Conservation (phyloP, 177 flowering plant species). For the Telopea speciosissima region DNA sequence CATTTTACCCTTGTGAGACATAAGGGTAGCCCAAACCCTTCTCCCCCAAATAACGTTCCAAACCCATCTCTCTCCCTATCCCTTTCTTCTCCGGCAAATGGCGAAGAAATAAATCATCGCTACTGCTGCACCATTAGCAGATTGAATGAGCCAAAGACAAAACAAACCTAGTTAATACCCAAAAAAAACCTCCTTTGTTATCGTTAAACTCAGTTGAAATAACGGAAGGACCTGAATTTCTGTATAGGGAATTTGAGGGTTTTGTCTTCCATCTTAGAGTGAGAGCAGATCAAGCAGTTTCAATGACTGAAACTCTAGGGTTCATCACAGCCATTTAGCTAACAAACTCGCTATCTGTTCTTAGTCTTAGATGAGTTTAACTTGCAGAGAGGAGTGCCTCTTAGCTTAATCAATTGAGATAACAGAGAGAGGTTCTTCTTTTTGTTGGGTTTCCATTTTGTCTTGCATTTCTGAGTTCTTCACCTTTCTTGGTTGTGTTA, state of each 20-base stretch:
- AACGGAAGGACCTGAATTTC: not conserved
- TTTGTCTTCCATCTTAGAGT: not conserved
- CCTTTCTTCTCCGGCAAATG: too few species aligned
- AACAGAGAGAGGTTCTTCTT: not conserved
- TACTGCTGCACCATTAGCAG: slow-evolving; percentile 55
- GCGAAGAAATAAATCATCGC: too few species aligned
- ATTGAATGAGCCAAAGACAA: slow-evolving; percentile 19
- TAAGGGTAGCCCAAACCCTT: too few species aligned
- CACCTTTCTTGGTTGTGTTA: too few species aligned
- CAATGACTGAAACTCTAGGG: not conserved
- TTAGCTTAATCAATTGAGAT: not conserved
- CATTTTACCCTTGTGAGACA: too few species aligned
- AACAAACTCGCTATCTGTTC: not conserved
- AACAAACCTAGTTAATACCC: not conserved
- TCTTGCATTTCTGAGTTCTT: too few species aligned
- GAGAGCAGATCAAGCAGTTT: not conserved
- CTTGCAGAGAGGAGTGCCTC: not conserved
- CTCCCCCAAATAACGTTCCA: too few species aligned
- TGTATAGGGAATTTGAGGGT: not conserved
- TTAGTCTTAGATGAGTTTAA: not conserved
- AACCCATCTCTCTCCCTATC: too few species aligned
- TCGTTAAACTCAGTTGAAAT: not conserved
- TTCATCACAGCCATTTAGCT: not conserved
- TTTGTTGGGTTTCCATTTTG: too few species aligned
- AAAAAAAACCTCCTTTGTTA: not conserved